Evolutionary conservation across 176 grass and related monocot genomes (phyloP), one percentile per base, ranked within the genome.

Genomic region (Miscanthus lutarioriparius): DNA sequence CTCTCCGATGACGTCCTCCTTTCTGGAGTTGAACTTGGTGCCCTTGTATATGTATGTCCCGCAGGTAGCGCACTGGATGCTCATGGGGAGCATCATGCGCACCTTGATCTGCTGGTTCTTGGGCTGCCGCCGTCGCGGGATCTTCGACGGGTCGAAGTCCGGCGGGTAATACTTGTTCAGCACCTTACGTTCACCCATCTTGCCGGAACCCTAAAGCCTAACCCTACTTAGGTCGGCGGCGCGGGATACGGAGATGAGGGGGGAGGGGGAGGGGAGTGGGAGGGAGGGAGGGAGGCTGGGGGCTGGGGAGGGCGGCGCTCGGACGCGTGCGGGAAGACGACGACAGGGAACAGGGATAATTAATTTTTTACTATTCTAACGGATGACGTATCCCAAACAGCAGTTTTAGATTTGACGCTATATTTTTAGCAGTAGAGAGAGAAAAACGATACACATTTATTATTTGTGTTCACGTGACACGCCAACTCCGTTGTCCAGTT

Each of bases 1-100:
- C 88, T 93, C 93, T 81, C 88, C 88, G 43, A 87, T 25, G 72
- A 86, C 89, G 58, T 92, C 88, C 77, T 96, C 93, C 78, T 93
- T 96, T 15, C 93, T 78, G n/a, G 91, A 93, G 79, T 96, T 96
- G 81, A 96, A 96, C 70, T 96, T 95, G 38, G 93, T 96, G 17
- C 93, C 93, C 84, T 91, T 96, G 80, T 88, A 91, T 77, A 96
- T 93, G 91, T 93, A 95, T 2, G 83, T 93, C 14, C 93, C 91
- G 13, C 93, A 93, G 83, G 91, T 93, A 67, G 17, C 67, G 67
- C 93, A 93, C 3, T 75, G 93, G 86, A 96, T 91, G 88, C 86
- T 93, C 88, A 93, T 93, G 39, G 93, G 91, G 4, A 93, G 93
- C 93, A 96, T 91, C 93, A 93, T 96, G 28, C 88, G 88, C 80